These are phyloP conservation scores for Hibiscus mutabilis DNA, from an alignment of 345 rosid genomes.

Conservation along the genomic window DNA sequence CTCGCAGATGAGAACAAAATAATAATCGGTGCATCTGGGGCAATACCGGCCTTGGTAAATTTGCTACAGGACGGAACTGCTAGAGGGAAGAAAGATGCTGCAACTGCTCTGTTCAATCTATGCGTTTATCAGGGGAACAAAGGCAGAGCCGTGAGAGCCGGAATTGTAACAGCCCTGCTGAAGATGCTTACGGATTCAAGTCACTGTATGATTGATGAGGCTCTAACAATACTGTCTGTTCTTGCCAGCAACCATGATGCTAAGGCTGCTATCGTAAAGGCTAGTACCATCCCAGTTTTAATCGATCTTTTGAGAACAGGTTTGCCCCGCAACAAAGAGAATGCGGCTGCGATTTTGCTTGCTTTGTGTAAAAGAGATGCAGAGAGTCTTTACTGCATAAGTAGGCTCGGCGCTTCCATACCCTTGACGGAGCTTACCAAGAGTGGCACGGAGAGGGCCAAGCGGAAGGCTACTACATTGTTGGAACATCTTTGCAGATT, in stretches of 20 bases:
- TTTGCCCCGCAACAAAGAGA: slow-evolving; percentile 64
- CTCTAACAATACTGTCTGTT: slow-evolving; percentile 72
- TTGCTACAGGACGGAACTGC: slow-evolving; percentile 60
- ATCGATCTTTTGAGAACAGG: slow-evolving; percentile 59
- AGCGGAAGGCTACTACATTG: slow-evolving; percentile 64
- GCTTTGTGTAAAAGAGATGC: slow-evolving; percentile 75
- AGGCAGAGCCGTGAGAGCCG: slow-evolving; percentile 85
- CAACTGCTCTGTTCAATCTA: slow-evolving; percentile 79
- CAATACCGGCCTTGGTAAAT: slow-evolving; percentile 69
- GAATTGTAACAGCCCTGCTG: slow-evolving; percentile 53
- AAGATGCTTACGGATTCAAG: slow-evolving; percentile 57
- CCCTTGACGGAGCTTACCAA: slow-evolving; percentile 70
- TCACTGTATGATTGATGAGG: slow-evolving; percentile 61
- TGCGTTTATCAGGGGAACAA: slow-evolving; percentile 82
- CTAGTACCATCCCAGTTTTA: slow-evolving; percentile 49
- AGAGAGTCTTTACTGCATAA: slow-evolving; percentile 51
- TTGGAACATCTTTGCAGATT: slow-evolving; percentile 59
- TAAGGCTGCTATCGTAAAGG: slow-evolving; percentile 56
- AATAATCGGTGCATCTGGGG: slow-evolving; percentile 82
- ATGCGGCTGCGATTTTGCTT: slow-evolving; percentile 69
- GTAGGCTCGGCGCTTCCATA: slow-evolving; percentile 68
- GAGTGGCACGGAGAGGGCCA: slow-evolving; percentile 82
- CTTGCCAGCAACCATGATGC: slow-evolving; percentile 68
- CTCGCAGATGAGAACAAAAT: slow-evolving; percentile 85
- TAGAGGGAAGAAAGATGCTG: slow-evolving; percentile 93